These are phyloP conservation scores for Kazachstania martiniae DNA, from an alignment of 805 yeast species.

Conservation along the genomic window DNA sequence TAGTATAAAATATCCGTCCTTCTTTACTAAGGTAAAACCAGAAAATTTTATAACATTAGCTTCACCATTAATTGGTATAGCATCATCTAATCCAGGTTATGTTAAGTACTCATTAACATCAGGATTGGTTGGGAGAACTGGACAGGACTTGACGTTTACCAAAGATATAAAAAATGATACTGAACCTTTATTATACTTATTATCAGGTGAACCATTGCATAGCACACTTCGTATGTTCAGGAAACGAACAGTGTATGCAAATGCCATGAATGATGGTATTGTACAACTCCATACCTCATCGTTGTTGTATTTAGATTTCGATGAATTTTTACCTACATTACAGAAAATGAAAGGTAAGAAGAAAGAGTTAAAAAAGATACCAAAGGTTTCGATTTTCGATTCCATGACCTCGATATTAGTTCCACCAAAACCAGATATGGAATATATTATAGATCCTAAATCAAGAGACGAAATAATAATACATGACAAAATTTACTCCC, in stretches of 20 bases:
- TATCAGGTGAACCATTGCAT: slow-evolving; percentile 56
- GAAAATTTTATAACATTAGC: slow-evolving; percentile 64
- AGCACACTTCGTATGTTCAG: slow-evolving; percentile 42
- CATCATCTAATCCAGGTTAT: slow-evolving; percentile 57
- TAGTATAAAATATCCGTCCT: slow-evolving; percentile 55
- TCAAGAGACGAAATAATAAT: slow-evolving; percentile 43
- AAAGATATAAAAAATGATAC: slow-evolving; percentile 30
- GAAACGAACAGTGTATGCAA: slow-evolving; percentile 64
- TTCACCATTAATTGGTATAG: slow-evolving; percentile 65
- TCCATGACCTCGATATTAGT: slow-evolving; percentile 49
- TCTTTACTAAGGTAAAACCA: slow-evolving; percentile 49
- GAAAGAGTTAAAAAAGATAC: slow-evolving; percentile 2
- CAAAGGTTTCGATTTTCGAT: slow-evolving; percentile 49
- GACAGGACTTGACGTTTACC: slow-evolving; percentile 61
- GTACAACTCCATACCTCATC: slow-evolving; percentile 72
- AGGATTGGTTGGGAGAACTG: slow-evolving; percentile 73
- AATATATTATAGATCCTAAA: slow-evolving; percentile 47
- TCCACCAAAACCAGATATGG: slow-evolving; percentile 51
- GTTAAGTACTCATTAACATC: slow-evolving; percentile 57
- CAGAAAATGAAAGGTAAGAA: slow-evolving; percentile 16
- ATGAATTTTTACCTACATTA: slow-evolving; percentile 29
- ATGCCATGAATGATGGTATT: slow-evolving; percentile 68
- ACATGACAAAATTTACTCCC: slow-evolving; percentile 50
- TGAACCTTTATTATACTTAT: slow-evolving; percentile 43
- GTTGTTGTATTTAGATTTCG: slow-evolving; percentile 55